Conservation (phyloP, 305 asterid genomes). For the Fraxinus baroniana region DNA sequence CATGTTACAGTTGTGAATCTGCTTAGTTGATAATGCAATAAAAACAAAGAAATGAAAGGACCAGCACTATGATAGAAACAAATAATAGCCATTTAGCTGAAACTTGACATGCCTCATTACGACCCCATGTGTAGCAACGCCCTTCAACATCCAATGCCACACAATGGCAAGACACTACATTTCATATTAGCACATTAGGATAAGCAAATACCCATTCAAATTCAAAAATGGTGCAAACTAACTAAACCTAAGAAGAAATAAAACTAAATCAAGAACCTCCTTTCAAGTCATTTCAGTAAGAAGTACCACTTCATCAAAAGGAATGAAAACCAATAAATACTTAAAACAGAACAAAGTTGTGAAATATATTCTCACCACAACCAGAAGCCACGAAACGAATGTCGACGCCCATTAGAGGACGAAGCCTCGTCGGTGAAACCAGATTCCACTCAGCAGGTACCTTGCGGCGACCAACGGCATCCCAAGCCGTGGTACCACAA, state of each 20-base stretch:
- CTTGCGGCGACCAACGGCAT: slow-evolving; percentile 76
- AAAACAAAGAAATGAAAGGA: slow-evolving; percentile 9
- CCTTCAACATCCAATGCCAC: slow-evolving; percentile 93
- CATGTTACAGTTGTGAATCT: slow-evolving; percentile 10
- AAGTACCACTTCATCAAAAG: slow-evolving; percentile 8
- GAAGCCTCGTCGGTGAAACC: slow-evolving; percentile 83
- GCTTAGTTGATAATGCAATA: slow-evolving; percentile 15
- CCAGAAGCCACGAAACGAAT: slow-evolving; percentile 88
- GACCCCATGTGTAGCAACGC: slow-evolving; percentile 98
- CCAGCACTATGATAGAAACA: neutral
- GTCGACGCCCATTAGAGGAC: slow-evolving; percentile 76
- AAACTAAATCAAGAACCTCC: neutral
- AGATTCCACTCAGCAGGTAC: slow-evolving; percentile 62
- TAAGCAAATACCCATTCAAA: slow-evolving; percentile 6
- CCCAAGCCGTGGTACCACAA: slow-evolving; percentile 93
- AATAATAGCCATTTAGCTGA: slow-evolving; percentile 5
- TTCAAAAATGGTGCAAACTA: neutral
- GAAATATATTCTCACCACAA: slow-evolving; percentile 50
- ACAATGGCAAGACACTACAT: slow-evolving; percentile 89
- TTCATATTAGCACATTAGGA: slow-evolving; percentile 19
- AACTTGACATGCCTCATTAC: slow-evolving; percentile 74
- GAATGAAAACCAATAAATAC: neutral
- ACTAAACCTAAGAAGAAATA: slow-evolving; percentile 5
- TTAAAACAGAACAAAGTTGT: neutral
- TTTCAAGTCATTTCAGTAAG: neutral